Evolutionary conservation across 2,329 filamentous ascomycete genomes (phyloP).

Genomic region (Penicillium sp.): DNA sequence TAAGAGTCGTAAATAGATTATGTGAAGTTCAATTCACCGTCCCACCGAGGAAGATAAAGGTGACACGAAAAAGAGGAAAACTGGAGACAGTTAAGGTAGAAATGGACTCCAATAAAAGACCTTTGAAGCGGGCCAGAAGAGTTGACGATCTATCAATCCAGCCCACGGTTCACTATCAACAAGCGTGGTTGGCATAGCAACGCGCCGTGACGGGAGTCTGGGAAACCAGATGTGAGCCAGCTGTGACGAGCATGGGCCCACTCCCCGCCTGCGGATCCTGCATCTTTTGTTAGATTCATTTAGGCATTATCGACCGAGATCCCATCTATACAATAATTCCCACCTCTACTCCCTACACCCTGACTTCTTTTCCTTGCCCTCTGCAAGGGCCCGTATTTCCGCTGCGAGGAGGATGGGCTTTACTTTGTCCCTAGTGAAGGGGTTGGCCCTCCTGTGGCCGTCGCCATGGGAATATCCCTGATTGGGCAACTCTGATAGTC

Average conservation of each 20-base stretch:
- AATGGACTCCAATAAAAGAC: constrained; percentile 29
- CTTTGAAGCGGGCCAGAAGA: constrained; percentile 31
- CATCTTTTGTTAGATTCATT: background rate
- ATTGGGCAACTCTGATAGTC: constrained; percentile 9
- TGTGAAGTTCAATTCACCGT: background rate
- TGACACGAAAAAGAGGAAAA: constrained; percentile 10
- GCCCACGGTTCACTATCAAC: constrained; percentile 40
- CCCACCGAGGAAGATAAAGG: background rate
- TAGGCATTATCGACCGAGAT: constrained; percentile 1
- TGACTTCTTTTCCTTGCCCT: constrained; percentile 9
- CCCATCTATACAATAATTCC: constrained; percentile 2
- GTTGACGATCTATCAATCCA: constrained; percentile 33
- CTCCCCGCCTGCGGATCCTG: constrained; percentile 9
- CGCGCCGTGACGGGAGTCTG: constrained; percentile 29
- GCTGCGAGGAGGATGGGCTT: constrained; percentile 15
- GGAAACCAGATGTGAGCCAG: constrained; percentile 26
- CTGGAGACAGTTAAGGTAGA: constrained; percentile 19
- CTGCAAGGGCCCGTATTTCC: constrained; percentile 20
- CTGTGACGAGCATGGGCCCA: constrained; percentile 21
- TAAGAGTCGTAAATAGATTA: background rate
- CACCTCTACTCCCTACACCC: background rate
- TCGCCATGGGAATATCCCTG: constrained; percentile 21
- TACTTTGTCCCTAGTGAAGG: constrained; percentile 1
- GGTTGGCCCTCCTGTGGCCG: constrained; percentile 9
- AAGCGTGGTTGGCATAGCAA: constrained; percentile 43